Evolutionary conservation across 1,139 yeast species (phyloP).

Genomic region (Blastobotrys proliferans): DNA sequence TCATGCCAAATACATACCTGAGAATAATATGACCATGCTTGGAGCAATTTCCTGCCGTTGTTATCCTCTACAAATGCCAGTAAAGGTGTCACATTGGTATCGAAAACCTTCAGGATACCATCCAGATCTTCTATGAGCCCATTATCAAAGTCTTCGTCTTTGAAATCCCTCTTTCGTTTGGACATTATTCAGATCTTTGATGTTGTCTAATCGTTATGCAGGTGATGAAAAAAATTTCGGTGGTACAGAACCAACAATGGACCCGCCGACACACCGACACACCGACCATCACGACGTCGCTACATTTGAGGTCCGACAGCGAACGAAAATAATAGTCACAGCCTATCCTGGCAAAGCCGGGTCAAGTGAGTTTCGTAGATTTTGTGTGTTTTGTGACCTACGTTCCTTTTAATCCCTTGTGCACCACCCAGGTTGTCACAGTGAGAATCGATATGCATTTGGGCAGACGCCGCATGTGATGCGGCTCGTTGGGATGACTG

Average conservation of each 20-base stretch:
- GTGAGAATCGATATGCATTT: too few relatives aligned
- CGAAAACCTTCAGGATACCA: conserved; percentile 1
- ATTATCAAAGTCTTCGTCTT: conserved; percentile 16
- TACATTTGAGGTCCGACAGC: not conserved
- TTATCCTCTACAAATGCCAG: conserved; percentile 8
- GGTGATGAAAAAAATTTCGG: not conserved
- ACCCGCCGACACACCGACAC: too few relatives aligned
- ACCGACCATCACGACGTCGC: not conserved
- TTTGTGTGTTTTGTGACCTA: too few relatives aligned
- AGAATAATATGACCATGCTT: conserved; percentile 63
- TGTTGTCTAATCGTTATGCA: not conserved
- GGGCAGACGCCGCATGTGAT: too few relatives aligned
- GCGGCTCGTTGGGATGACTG: too few relatives aligned
- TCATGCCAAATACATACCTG: conserved; percentile 37
- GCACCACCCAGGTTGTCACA: too few relatives aligned
- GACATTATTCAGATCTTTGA: conserved; percentile 12
- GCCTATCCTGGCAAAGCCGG: too few relatives aligned
- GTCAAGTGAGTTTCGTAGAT: too few relatives aligned
- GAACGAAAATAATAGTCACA: too few relatives aligned
- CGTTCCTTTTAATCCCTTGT: too few relatives aligned
- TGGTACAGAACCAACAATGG: too few relatives aligned
- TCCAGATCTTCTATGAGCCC: conserved; percentile 14
- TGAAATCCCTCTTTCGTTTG: conserved; percentile 18
- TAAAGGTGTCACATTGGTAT: conserved; percentile 11
- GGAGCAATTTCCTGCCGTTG: conserved; percentile 37